These are phyloP conservation scores for Entomortierella lignicola DNA, from an alignment of 192 early-diverging fungal species.

Conservation along the genomic window DNA sequence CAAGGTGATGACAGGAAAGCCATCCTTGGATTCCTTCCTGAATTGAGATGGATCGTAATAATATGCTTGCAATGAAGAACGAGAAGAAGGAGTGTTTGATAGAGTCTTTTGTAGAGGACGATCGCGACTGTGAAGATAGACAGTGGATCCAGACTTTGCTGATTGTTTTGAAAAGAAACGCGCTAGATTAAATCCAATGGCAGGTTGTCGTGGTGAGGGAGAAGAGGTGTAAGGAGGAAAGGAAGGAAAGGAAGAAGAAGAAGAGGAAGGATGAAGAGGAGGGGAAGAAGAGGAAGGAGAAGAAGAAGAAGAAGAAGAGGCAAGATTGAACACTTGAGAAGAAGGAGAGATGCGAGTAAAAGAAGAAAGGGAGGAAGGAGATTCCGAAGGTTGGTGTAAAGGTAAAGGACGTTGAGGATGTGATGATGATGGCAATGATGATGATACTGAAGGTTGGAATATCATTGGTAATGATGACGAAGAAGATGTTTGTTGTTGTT, in stretches of 20 bases:
- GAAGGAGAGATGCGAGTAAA: constrained; percentile 32
- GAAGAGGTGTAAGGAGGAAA: not conserved
- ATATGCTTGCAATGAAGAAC: constrained; percentile 10
- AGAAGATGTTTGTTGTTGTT: not conserved
- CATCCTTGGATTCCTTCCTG: constrained; percentile 22
- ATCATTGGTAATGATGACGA: not conserved
- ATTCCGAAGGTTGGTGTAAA: constrained; percentile 1
- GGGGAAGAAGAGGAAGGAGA: not conserved
- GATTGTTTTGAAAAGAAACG: constrained; percentile 27
- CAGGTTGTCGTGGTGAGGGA: too few species aligned
- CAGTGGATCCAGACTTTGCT: not conserved
- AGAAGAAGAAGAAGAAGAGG: not conserved
- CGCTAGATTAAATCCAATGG: constrained; percentile 14
- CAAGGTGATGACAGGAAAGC: constrained; percentile 41
- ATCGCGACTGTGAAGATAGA: constrained; percentile 9
- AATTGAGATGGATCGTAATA: constrained; percentile 6
- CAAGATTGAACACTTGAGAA: constrained; percentile 11
- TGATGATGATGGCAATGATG: not conserved
- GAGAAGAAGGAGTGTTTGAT: constrained; percentile 8
- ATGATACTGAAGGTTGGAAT: not conserved
- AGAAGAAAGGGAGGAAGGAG: constrained; percentile 17
- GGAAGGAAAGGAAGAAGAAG: not conserved
- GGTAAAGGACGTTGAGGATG: not conserved
- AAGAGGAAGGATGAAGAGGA: not conserved
- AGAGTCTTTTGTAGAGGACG: constrained; percentile 13